A percentile compares a stretch with the other conserved stretches of the same genome.
Evolutionary conservation across 2,329 filamentous ascomycete genomes (phyloP).

Genomic region (Penicillium sp.): DNA sequence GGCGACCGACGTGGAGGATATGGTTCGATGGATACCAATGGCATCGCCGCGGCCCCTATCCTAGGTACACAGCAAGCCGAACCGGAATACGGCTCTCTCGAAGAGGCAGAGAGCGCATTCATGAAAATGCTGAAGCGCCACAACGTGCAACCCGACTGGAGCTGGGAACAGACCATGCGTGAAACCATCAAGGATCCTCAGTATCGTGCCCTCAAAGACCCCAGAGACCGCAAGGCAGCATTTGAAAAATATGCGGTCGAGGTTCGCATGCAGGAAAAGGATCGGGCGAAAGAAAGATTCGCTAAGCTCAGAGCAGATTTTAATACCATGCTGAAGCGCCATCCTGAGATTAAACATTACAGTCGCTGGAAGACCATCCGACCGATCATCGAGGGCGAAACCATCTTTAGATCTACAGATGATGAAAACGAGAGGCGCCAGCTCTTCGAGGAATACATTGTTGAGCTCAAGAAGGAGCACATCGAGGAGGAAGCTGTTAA

Average conservation of each 20-base stretch:
- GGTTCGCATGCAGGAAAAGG: conserved; percentile 82
- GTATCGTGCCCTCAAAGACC: conserved; percentile 85
- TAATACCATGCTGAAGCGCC: conserved; percentile 86
- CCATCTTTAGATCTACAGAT: conserved; percentile 83
- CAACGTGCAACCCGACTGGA: conserved; percentile 82
- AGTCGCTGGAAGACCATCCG: conserved; percentile 94
- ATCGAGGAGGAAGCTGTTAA: conserved; percentile 63
- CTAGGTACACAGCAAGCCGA: no score
- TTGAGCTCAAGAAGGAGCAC: conserved; percentile 71
- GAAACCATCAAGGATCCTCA: conserved; percentile 85
- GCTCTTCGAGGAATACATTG: conserved; percentile 87
- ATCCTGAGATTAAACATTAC: conserved; percentile 94
- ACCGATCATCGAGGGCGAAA: conserved; percentile 88
- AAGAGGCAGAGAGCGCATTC: conserved; percentile 89
- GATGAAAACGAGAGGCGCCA: conserved; percentile 79
- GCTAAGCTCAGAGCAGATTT: conserved; percentile 89
- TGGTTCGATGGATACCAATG: no score
- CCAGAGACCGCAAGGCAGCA: conserved; percentile 76
- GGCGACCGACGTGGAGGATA: no score
- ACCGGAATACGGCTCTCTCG: no score
- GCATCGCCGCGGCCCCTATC: no score
- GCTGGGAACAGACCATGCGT: conserved; percentile 81
- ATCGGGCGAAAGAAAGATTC: conserved; percentile 84
- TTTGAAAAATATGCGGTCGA: conserved; percentile 95
- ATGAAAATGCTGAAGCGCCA: conserved; percentile 77